These are phyloP conservation scores for Cyclotella choctawhatcheeana DNA, from an alignment of 108 stramenopile species.

Conservation along the genomic window DNA sequence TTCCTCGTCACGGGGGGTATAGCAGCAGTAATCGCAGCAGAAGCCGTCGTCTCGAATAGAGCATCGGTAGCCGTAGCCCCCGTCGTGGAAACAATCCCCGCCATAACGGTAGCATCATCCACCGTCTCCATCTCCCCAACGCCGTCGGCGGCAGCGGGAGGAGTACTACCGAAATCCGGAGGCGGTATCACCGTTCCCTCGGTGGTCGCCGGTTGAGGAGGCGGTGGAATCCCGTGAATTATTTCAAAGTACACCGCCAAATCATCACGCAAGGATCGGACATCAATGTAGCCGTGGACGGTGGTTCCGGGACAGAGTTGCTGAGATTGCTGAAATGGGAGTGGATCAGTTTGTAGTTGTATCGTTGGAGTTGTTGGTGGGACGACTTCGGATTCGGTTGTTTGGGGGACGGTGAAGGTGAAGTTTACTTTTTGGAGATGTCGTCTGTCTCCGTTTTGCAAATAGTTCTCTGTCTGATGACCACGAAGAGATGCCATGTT, in stretches of 20 bases:
- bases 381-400: not conserved
- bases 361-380: not conserved
- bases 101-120: not conserved
- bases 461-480: not conserved
- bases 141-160: not conserved
- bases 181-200: constrained; percentile 2
- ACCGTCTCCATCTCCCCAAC: not conserved
- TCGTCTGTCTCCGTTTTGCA: not conserved
- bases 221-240: not conserved
- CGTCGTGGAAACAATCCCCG: not conserved
- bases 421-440: constrained; percentile 10
- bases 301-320: not conserved
- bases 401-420: not conserved
- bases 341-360: no score
- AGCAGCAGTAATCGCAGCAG: not conserved
- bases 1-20: not conserved
- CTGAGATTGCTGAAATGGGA: constrained; percentile 2
- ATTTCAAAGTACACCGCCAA: constrained; percentile 1
- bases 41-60: not conserved
- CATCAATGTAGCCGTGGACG: not conserved
- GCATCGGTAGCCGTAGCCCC: constrained; percentile 2
- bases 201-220: not conserved
- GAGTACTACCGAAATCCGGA: not conserved
- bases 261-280: not conserved
- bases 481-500: no score